These are phyloP conservation scores for Pseudocercospora pini-densiflorae DNA, from an alignment of 2,329 filamentous ascomycete species.

Conservation along the genomic window DNA sequence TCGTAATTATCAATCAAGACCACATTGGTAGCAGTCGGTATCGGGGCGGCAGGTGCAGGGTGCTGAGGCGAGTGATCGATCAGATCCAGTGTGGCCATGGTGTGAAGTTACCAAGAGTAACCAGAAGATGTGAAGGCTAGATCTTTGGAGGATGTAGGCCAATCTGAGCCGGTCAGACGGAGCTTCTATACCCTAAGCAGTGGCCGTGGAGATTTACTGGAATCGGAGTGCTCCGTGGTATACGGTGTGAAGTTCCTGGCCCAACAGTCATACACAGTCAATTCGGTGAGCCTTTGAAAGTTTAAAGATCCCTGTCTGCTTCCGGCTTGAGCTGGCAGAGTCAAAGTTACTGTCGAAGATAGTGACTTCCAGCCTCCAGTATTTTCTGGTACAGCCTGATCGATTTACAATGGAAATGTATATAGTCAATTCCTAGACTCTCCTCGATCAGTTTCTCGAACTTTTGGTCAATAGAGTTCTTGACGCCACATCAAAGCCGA, in stretches of 20 bases:
- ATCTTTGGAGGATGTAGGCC: background rate
- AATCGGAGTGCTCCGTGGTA: background rate
- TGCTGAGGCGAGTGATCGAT: constrained; percentile 88
- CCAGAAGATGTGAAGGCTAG: background rate
- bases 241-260: background rate
- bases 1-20: constrained; percentile 99
- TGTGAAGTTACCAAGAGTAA: constrained; percentile 2
- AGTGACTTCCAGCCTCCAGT: background rate
- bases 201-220: background rate
- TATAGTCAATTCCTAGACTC: background rate
- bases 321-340: background rate
- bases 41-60: constrained; percentile 71
- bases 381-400: too few species aligned
- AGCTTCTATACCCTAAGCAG: background rate
- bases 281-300: background rate
- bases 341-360: background rate
- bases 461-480: background rate
- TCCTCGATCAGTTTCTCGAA: background rate
- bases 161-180: too few species aligned
- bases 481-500: background rate
- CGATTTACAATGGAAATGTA: background rate
- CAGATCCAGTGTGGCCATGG: constrained; percentile 46
- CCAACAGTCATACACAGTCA: background rate
- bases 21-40: constrained; percentile 84
- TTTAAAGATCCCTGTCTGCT: background rate